phyloP scores from a whole-genome alignment of 768 basidiomycete species.

The Tylopilus intermedius region DNA sequence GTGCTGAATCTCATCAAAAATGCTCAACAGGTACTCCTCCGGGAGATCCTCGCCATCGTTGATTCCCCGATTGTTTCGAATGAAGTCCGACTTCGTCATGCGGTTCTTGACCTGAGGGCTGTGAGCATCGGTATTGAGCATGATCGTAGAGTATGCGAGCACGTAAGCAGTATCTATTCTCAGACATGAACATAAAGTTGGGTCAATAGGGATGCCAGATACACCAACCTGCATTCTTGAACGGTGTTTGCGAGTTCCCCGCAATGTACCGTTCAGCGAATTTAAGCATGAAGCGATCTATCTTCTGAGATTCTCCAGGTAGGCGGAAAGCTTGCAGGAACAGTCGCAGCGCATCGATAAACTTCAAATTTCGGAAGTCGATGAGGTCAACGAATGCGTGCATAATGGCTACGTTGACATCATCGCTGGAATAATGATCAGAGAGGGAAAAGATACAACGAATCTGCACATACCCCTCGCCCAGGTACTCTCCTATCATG shows the following conservation, averaged over 20 bases:
- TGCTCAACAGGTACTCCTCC: slow-evolving; percentile 70
- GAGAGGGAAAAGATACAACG: background rate
- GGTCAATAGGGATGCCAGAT: background rate
- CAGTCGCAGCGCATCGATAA: slow-evolving; percentile 83
- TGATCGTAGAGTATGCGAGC: slow-evolving; percentile 88
- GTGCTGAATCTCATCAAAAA: slow-evolving; percentile 85
- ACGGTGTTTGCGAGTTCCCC: slow-evolving; percentile 76
- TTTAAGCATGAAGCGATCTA: slow-evolving; percentile 98
- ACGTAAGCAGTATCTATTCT: slow-evolving; percentile 84
- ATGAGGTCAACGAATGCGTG: slow-evolving; percentile 94
- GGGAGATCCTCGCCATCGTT: slow-evolving; percentile 88
- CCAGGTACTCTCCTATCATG: slow-evolving; percentile 97
- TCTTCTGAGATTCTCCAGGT: slow-evolving; percentile 96
- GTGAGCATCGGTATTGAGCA: slow-evolving; percentile 97
- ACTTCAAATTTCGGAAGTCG: slow-evolving; percentile 75
- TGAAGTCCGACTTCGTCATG: slow-evolving; percentile 89
- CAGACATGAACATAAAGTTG: slow-evolving; percentile 6
- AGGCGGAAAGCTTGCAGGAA: slow-evolving; percentile 96
- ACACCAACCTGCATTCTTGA: slow-evolving; percentile 86
- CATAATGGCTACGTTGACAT: slow-evolving; percentile 88
- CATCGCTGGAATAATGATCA: slow-evolving; percentile 54
- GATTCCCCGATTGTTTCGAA: slow-evolving; percentile 95
- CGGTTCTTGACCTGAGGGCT: slow-evolving; percentile 91
- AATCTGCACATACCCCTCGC: slow-evolving; percentile 72
- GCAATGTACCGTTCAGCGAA: slow-evolving; percentile 96